Base-by-base conservation (phyloP, 345 rosid genomes). In the Passiflora organensis region DNA sequence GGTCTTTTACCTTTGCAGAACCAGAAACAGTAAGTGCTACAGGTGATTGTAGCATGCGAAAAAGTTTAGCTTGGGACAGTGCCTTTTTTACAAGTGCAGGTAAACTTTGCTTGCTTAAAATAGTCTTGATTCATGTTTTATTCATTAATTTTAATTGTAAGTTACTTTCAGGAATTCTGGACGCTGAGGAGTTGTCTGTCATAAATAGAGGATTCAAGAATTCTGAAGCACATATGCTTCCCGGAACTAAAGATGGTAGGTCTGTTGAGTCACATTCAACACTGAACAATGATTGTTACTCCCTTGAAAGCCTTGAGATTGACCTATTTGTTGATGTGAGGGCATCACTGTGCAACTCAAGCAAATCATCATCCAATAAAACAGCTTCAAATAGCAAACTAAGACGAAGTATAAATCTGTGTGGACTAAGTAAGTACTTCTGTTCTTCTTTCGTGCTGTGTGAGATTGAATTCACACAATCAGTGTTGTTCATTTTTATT, bases 51-150 rank as follows among this genome's bases (percentile, higher is more conserved):
- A 53, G 43, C 38, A 6, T 42, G 28, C 72, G 81, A 5, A 57
- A 69, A 68, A 81, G 83, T 47, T 72, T 81, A 52, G 72, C 86
- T 43, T 81, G 83, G 83, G 86, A 81, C 55, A 69, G 24, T 16
- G 77, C 80, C 46, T 81, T 81, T 32, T 65, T 78, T 15, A 68
- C 77, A 6, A 72, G 60, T 53, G 62, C 68, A 68, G 82, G 86
- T 81, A 48, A 9, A 1, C 16, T 42, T n/a, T 11, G 2, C 20
- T 49, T 16, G 23, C n/a, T 37, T 9, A 13, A 13, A 24, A 46
- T n/a, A 18, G 6, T 14, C 43, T 39, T n/a, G 58, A 5, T 5
- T 38, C 39, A 8, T 6, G 41, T 56, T 49, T 18, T 3, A 15
- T 44, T 13, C 56, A 59, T 6, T 20, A 32, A 16, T 6, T 15